These are phyloP conservation scores for Lippia alba DNA, from an alignment of 305 asterid genomes.

Conservation along the genomic window DNA sequence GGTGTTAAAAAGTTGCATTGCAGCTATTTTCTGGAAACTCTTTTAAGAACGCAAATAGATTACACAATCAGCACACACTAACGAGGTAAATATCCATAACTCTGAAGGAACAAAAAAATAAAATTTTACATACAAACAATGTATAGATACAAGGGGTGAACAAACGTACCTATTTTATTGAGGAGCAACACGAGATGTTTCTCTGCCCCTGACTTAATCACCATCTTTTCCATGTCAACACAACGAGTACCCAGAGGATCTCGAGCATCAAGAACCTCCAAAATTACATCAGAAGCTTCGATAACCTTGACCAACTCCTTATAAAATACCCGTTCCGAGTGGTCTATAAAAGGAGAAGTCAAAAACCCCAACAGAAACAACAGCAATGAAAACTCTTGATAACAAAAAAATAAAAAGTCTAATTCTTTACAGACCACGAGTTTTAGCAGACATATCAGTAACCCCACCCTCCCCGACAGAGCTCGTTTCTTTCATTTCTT, in stretches of 20 bases:
- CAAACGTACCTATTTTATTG: conserved; percentile 78
- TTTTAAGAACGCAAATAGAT: not conserved
- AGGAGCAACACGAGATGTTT: conserved; percentile 87
- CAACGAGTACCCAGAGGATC: conserved; percentile 98
- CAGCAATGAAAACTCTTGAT: not conserved
- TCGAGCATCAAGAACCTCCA: conserved; percentile 98
- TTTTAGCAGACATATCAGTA: conserved; percentile 45
- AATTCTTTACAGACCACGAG: conserved; percentile 49
- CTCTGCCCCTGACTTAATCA: conserved; percentile 70
- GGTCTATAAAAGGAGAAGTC: conserved; percentile 46
- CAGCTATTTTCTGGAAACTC: conserved; percentile 1
- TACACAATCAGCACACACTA: conserved; percentile 36
- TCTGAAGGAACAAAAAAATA: conserved; percentile 7
- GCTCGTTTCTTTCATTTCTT: conserved; percentile 48
- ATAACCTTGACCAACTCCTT: conserved; percentile 90
- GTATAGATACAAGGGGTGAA: conserved; percentile 5
- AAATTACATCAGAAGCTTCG: conserved; percentile 90
- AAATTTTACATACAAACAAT: too few relatives aligned
- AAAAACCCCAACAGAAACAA: not conserved
- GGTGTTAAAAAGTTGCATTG: conserved; percentile 4
- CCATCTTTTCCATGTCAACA: conserved; percentile 93
- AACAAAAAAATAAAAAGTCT: not conserved
- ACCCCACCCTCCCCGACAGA: conserved; percentile 42
- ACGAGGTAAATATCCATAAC: conserved; percentile 33
- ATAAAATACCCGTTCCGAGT: conserved; percentile 79